Evolutionary conservation across 352 stramenopile genomes (phyloP).

Genomic region (Globisporangium irregulare): DNA sequence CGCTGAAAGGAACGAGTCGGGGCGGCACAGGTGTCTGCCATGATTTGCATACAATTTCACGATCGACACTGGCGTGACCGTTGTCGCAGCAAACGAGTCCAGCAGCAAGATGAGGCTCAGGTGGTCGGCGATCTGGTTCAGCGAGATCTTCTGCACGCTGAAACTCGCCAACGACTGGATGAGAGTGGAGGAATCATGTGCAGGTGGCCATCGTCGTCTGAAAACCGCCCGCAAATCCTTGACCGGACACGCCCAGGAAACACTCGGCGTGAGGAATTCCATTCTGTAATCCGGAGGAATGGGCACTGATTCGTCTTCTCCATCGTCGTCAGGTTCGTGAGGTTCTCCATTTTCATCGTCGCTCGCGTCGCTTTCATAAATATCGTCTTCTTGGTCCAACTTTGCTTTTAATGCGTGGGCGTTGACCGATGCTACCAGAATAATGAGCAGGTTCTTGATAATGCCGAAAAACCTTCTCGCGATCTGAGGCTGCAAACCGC

Average conservation of each 20-base stretch:
- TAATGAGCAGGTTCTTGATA: slow-evolving; percentile 55
- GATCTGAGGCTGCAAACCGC: slow-evolving; percentile 72
- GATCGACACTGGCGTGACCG: slow-evolving; percentile 67
- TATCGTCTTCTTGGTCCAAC: not conserved
- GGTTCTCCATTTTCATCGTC: slow-evolving; percentile 16
- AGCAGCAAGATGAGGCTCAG: slow-evolving; percentile 75
- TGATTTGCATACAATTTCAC: slow-evolving; percentile 55
- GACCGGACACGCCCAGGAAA: slow-evolving; percentile 47
- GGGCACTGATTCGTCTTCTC: slow-evolving; percentile 18
- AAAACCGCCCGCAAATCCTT: slow-evolving; percentile 50
- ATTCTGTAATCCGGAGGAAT: slow-evolving; percentile 32
- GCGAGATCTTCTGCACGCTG: slow-evolving; percentile 34
- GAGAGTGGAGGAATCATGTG: slow-evolving; percentile 41
- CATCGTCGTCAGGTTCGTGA: slow-evolving; percentile 15
- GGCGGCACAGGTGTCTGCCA: slow-evolving; percentile 50
- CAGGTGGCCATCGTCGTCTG: slow-evolving; percentile 52
- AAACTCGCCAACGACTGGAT: slow-evolving; percentile 45
- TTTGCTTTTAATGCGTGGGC: not conserved
- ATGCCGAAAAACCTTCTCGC: slow-evolving; percentile 77
- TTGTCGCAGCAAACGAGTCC: slow-evolving; percentile 73
- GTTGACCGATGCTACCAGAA: slow-evolving; percentile 39
- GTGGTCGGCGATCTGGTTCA: slow-evolving; percentile 50
- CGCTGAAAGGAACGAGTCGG: slow-evolving; percentile 47
- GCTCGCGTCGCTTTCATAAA: slow-evolving; percentile 14
- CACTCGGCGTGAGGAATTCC: slow-evolving; percentile 37